phyloP scores from a whole-genome alignment of 2,329 filamentous ascomycete genomes.

The Neoarthrinium moseri region DNA sequence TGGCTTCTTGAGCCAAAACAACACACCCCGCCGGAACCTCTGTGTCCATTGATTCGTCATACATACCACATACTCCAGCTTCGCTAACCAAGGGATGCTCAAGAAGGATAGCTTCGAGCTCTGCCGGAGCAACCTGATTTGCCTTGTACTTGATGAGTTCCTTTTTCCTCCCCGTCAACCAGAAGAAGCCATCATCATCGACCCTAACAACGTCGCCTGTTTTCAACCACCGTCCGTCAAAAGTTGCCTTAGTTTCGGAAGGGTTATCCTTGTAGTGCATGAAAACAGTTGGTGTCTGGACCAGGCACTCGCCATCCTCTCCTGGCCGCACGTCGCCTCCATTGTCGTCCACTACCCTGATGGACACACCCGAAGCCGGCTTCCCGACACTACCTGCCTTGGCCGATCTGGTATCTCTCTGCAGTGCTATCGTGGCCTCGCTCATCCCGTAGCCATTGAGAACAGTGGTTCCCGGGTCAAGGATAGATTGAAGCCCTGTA shows the following conservation, averaged over 20 bases:
- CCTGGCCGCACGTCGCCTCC: constrained; percentile 49
- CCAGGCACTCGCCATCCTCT: constrained; percentile 55
- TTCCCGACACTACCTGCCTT: constrained; percentile 49
- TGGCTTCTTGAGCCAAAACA: constrained; percentile 22
- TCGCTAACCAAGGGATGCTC: constrained; percentile 36
- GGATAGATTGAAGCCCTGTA: constrained; percentile 10
- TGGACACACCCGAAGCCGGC: constrained; percentile 57
- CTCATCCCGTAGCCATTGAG: constrained; percentile 25
- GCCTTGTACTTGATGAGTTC: constrained; percentile 50
- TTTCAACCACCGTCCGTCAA: constrained; percentile 61
- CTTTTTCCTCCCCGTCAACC: constrained; percentile 72
- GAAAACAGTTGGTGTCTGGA: constrained; percentile 67
- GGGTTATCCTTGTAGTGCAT: constrained; percentile 66
- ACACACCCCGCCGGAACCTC: constrained; percentile 48
- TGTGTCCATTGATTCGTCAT: constrained; percentile 25
- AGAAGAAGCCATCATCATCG: constrained; percentile 65
- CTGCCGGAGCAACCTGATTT: constrained; percentile 60
- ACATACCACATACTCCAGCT: constrained; percentile 36
- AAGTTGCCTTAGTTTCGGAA: constrained; percentile 57
- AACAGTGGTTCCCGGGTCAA: constrained; percentile 13
- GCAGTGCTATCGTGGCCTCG: constrained; percentile 19
- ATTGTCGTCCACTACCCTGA: constrained; percentile 56
- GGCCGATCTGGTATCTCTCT: constrained; percentile 15
- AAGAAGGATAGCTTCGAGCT: constrained; percentile 42
- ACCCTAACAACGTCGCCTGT: constrained; percentile 69